A percentile compares a stretch with the other conserved stretches of the same genome.
These are phyloP conservation scores for Clavariopsis aquatica DNA, from an alignment of 495 filamentous ascomycete species.

Conservation along the genomic window DNA sequence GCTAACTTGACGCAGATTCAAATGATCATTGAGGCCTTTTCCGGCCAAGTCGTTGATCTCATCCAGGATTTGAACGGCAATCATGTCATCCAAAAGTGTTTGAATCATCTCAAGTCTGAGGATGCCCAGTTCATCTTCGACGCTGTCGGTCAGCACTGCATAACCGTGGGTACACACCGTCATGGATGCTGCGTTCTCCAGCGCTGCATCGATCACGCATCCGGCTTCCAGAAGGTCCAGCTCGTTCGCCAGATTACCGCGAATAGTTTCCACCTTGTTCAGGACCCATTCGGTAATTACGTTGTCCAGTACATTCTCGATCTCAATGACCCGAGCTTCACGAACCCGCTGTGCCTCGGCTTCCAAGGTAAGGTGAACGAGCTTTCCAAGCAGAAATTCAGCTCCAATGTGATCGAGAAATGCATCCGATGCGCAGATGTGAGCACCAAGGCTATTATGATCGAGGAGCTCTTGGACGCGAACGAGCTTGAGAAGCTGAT, in stretches of 20 bases:
- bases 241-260: conserved; percentile 82
- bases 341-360: conserved; percentile 74
- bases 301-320: conserved; percentile 98
- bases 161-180: conserved; percentile 92
- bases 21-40: conserved; percentile 77
- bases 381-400: conserved; percentile 96
- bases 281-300: conserved; percentile 98
- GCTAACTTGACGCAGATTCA: conserved; percentile 58
- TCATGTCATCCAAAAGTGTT: conserved; percentile 97
- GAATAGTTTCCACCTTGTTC: conserved; percentile 78
- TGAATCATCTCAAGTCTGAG: conserved; percentile 79
- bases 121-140: conserved; percentile 96
- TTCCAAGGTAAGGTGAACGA: conserved; percentile 73
- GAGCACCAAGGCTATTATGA: conserved; percentile 71
- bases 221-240: conserved; percentile 81
- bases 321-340: conserved; percentile 77
- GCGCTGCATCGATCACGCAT: conserved; percentile 96
- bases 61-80: conserved; percentile 98
- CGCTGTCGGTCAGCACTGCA: conserved; percentile 80
- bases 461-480: conserved; percentile 75
- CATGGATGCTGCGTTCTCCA: conserved; percentile 98
- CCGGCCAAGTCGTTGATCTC: conserved; percentile 78
- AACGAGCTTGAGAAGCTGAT: conserved; percentile 82
- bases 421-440: conserved; percentile 79
- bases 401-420: conserved; percentile 98